These are phyloP conservation scores for Hypoxylon fuscum DNA, from an alignment of 495 filamentous ascomycete species.

Conservation along the genomic window DNA sequence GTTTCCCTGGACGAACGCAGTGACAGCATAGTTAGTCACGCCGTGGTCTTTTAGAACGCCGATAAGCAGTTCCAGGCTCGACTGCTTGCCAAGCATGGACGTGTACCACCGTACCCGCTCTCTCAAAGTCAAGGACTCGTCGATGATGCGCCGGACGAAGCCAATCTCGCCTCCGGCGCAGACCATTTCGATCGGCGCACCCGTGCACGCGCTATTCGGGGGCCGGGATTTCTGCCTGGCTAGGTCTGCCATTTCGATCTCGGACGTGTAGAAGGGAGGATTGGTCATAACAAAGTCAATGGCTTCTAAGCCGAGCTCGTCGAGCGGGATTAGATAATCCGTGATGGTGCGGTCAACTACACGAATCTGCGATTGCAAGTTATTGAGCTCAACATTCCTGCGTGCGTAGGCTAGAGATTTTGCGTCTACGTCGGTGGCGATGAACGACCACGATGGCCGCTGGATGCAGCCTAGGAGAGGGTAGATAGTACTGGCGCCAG, in stretches of 20 bases:
- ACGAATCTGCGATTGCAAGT: conserved; percentile 69
- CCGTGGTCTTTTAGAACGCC: conserved; percentile 64
- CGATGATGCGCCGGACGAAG: conserved; percentile 79
- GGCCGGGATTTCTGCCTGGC: conserved; percentile 71
- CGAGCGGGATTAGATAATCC: conserved; percentile 69
- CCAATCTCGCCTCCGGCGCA: conserved; percentile 82
- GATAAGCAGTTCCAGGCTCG: conserved; percentile 72
- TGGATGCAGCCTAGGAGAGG: conserved; percentile 80
- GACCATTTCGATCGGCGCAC: conserved; percentile 86
- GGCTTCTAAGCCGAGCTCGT: conserved; percentile 60
- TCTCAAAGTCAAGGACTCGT: conserved; percentile 70
- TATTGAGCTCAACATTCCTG: conserved; percentile 70
- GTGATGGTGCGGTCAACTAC: conserved; percentile 63
- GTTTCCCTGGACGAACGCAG: conserved; percentile 79
- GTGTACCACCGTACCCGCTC: conserved; percentile 85
- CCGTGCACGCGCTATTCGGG: conserved; percentile 83
- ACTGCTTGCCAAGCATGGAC: conserved; percentile 86
- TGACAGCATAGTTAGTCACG: conserved; percentile 83
- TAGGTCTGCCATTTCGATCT: conserved; percentile 70
- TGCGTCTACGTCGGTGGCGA: conserved; percentile 85
- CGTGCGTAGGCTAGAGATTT: conserved; percentile 71
- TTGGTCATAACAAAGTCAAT: conserved; percentile 95
- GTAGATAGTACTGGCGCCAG: conserved; percentile 91
- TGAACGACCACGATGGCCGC: conserved; percentile 73
- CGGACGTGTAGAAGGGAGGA: conserved; percentile 88